Percentiles rank a stretch among this genome's conserved stretches.
Conservation (phyloP, 345 rosid species). For the Capsella bursapastoris region DNA sequence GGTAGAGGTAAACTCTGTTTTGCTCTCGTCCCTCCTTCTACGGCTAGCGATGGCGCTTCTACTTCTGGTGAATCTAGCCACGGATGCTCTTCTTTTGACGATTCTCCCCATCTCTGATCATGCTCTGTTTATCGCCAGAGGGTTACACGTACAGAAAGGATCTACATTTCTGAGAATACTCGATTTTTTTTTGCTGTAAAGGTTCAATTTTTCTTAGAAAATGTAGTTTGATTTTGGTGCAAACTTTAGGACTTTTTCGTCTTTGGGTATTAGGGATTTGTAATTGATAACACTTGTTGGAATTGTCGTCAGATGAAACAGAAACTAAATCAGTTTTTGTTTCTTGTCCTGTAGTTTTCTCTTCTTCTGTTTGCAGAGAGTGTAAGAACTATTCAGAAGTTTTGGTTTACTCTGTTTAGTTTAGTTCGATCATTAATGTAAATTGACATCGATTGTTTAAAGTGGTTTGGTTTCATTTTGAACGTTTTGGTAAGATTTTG, state of each 20-base stretch:
- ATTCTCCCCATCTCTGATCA: neutral
- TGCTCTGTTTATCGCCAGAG: neutral
- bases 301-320: too few species aligned
- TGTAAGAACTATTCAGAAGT: too few species aligned
- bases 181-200: neutral
- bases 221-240: neutral
- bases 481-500: too few species aligned
- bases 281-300: too few species aligned
- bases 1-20: slow-evolving; percentile 20
- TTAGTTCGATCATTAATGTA: too few species aligned
- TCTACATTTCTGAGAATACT: neutral
- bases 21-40: slow-evolving; percentile 7
- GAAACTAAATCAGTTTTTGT: too few species aligned
- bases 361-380: too few species aligned
- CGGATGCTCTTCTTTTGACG: neutral
- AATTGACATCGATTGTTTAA: too few species aligned
- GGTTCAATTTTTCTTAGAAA: neutral
- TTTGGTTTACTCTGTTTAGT: too few species aligned
- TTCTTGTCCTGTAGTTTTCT: too few species aligned
- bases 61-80: slow-evolving; percentile 8
- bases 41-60: neutral
- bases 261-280: neutral
- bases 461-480: too few species aligned
- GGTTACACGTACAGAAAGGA: neutral
- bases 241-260: neutral